Evolutionary conservation across 345 rosid genomes (phyloP).

Genomic region (Eucalyptus curtisii): DNA sequence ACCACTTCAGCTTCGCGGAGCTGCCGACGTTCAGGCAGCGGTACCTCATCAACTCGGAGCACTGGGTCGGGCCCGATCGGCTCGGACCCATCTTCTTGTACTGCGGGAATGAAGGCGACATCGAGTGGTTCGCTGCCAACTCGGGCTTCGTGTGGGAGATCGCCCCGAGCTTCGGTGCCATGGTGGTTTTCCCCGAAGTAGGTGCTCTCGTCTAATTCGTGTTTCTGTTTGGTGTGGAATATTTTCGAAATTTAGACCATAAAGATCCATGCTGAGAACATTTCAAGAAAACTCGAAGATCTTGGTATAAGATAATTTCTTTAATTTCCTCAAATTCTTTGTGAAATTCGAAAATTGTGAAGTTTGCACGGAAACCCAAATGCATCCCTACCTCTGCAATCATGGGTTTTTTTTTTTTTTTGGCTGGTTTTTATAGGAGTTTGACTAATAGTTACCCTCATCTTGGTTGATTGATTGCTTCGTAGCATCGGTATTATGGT

Average conservation of each 20-base stretch:
- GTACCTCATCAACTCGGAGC: constrained; percentile 52
- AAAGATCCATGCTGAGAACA: neutral
- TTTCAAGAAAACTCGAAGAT: neutral
- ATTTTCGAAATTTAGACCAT: neutral
- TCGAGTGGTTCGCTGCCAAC: constrained; percentile 77
- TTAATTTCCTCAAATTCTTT: neutral
- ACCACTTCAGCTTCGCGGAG: constrained; percentile 74
- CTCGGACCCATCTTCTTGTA: constrained; percentile 72
- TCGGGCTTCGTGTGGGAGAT: constrained; percentile 77
- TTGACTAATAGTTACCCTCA: neutral
- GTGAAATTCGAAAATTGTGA: neutral
- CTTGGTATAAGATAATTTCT: neutral
- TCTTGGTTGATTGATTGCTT: neutral
- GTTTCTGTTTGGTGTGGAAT: neutral
- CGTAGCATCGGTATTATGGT: constrained; percentile 80
- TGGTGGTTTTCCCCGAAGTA: constrained; percentile 77
- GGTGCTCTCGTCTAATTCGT: neutral
- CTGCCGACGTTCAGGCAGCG: constrained; percentile 50
- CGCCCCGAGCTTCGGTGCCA: constrained; percentile 70
- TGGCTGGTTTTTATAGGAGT: neutral
- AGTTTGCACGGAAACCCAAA: neutral
- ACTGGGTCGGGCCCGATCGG: constrained; percentile 49
- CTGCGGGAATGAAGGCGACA: constrained; percentile 85
- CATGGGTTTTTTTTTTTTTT: too few species aligned
- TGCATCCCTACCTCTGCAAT: neutral